Percentiles rank a stretch among this genome's conserved stretches.
These are phyloP conservation scores for Colletotrichum neosansevieriae DNA, from an alignment of 2,329 filamentous ascomycete genomes.

Conservation along the genomic window DNA sequence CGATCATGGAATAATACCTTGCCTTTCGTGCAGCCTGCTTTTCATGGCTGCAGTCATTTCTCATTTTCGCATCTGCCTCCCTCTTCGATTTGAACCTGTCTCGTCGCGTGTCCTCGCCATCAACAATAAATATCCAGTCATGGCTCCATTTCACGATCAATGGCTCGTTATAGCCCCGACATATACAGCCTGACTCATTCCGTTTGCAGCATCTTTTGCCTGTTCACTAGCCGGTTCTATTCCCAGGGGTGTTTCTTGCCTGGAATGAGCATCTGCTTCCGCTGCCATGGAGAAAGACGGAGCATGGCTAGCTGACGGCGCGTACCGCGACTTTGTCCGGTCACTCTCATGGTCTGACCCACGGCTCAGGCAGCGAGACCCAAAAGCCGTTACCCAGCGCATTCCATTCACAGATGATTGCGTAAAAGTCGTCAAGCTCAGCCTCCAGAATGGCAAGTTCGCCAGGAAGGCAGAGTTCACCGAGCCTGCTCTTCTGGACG, in stretches of 20 bases:
- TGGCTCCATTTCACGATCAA: not conserved
- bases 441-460: constrained; percentile 33
- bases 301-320: constrained; percentile 31
- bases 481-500: constrained; percentile 10
- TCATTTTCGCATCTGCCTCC: not conserved
- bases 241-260: not conserved
- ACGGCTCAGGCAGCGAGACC: constrained; percentile 41
- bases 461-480: constrained; percentile 32
- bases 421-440: constrained; percentile 40
- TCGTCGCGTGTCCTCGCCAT: not conserved
- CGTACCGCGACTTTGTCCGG: constrained; percentile 38
- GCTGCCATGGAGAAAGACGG: constrained; percentile 30
- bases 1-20: not conserved
- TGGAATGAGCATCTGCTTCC: not conserved
- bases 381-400: constrained; percentile 41
- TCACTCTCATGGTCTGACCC: constrained; percentile 41
- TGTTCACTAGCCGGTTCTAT: not conserved
- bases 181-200: not conserved
- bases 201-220: not conserved
- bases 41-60: not conserved
- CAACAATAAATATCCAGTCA: not conserved
- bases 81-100: not conserved
- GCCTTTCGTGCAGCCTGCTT: constrained; percentile 21
- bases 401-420: constrained; percentile 39
- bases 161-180: constrained; percentile 1